Percentiles rank a stretch among this genome's conserved stretches.
phyloP scores from a whole-genome alignment of 495 filamentous ascomycete species.

The Xylaria nigripes region DNA sequence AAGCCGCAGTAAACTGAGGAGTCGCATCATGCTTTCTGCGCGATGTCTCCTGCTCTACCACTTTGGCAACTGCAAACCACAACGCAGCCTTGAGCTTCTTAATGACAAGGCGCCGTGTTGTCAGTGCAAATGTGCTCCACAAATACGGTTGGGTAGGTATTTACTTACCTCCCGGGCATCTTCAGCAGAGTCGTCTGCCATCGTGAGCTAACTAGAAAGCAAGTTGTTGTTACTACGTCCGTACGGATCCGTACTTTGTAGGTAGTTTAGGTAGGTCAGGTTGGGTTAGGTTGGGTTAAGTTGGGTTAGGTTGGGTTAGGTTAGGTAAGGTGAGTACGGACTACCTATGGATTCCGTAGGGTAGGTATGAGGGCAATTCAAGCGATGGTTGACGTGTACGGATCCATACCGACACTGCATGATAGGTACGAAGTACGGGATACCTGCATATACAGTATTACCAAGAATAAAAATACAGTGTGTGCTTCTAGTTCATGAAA shows the following conservation, averaged over 20 bases:
- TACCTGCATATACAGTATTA: too few relatives aligned
- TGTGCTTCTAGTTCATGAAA: too few relatives aligned
- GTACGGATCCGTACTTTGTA: background rate
- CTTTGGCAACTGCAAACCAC: constrained; percentile 86
- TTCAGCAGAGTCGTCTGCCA: constrained; percentile 29
- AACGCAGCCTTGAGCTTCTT: constrained; percentile 87
- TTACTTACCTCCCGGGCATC: constrained; percentile 19
- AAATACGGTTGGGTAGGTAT: background rate
- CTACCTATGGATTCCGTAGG: too few relatives aligned
- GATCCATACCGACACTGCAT: too few relatives aligned
- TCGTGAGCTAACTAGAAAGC: constrained; percentile 5
- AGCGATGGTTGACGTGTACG: too few relatives aligned
- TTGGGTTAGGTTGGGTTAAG: too few relatives aligned
- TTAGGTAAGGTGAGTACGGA: too few relatives aligned
- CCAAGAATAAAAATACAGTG: too few relatives aligned
- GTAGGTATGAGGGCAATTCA: too few relatives aligned
- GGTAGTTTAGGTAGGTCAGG: background rate
- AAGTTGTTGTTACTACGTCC: background rate
- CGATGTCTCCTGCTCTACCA: constrained; percentile 79
- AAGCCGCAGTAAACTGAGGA: constrained; percentile 86
- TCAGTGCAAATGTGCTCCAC: background rate
- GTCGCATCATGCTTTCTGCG: constrained; percentile 74
- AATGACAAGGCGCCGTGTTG: background rate
- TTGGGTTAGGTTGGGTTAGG: too few relatives aligned
- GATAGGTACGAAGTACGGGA: too few relatives aligned